Percentiles rank a stretch among this genome's conserved stretches.
Evolutionary conservation across 2,329 filamentous ascomycete genomes (phyloP).

Genomic region (Colletotrichum eleusines): DNA sequence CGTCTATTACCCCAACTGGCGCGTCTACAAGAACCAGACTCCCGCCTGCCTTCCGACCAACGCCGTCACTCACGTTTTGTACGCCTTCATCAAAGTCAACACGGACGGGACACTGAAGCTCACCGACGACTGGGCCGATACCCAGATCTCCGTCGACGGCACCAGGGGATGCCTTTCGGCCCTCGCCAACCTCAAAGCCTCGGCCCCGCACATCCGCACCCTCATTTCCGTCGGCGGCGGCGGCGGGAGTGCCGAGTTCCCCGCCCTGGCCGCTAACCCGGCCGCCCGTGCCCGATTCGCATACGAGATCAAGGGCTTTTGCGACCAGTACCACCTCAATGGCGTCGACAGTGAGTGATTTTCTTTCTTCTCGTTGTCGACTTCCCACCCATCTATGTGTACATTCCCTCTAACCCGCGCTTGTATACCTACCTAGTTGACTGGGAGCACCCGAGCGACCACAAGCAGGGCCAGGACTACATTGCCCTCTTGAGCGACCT

Average conservation of each 20-base stretch:
- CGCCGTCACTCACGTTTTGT: constrained; percentile 73
- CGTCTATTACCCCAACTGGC: constrained; percentile 76
- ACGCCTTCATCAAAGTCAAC: constrained; percentile 65
- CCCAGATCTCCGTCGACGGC: constrained; percentile 70
- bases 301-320: constrained; percentile 63
- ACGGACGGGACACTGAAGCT: constrained; percentile 44
- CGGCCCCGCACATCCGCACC: constrained; percentile 67
- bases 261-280: constrained; percentile 64
- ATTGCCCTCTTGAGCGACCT: constrained; percentile 67
- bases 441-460: constrained; percentile 73
- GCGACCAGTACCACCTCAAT: constrained; percentile 69
- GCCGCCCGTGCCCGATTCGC: constrained; percentile 66
- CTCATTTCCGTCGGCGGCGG: constrained; percentile 76
- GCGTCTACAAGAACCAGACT: constrained; percentile 70
- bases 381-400: not conserved
- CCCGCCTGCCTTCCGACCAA: constrained; percentile 68
- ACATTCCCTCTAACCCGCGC: constrained; percentile 14
- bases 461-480: constrained; percentile 68
- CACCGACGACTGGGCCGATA: constrained; percentile 74
- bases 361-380: not conserved
- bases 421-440: constrained; percentile 71
- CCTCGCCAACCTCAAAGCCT: constrained; percentile 67
- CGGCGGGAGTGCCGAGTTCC: constrained; percentile 71
- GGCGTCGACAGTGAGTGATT: constrained; percentile 69
- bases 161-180: constrained; percentile 70